phyloP scores from a whole-genome alignment of 1,284 basidiomycete species.

The Crucibulum parvulum region DNA sequence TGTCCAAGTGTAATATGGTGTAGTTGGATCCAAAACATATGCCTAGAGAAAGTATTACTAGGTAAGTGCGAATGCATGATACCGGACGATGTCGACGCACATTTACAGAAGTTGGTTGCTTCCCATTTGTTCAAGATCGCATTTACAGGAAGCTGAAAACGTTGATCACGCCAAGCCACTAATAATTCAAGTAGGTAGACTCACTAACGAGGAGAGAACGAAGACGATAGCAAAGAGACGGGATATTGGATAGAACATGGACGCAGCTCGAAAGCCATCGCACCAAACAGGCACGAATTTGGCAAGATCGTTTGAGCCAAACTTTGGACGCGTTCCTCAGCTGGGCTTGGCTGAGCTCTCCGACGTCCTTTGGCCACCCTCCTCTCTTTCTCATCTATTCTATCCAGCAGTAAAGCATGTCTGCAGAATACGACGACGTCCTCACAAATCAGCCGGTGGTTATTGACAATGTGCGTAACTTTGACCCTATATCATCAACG shows the following conservation, averaged over 20 bases:
- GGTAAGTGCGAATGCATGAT: slow-evolving; percentile 7
- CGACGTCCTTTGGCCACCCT: background rate
- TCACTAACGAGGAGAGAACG: slow-evolving; percentile 16
- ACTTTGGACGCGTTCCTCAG: background rate
- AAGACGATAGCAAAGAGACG: background rate
- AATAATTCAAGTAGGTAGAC: slow-evolving; percentile 16
- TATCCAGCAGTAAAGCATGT: slow-evolving; percentile 47
- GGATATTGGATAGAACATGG: too few species aligned
- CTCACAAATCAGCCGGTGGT: slow-evolving; percentile 94
- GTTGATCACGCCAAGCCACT: slow-evolving; percentile 16
- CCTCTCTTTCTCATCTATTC: background rate
- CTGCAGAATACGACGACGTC: slow-evolving; percentile 87
- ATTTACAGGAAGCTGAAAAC: slow-evolving; percentile 47
- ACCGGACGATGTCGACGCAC: slow-evolving; percentile 42
- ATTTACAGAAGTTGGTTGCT: slow-evolving; percentile 86
- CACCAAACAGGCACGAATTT: too few species aligned
- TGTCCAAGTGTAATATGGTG: slow-evolving; percentile 83
- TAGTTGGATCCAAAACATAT: slow-evolving; percentile 91
- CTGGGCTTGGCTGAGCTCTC: background rate
- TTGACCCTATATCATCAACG: slow-evolving; percentile 5
- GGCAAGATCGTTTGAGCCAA: too few species aligned
- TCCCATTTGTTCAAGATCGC: slow-evolving; percentile 77
- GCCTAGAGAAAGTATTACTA: slow-evolving; percentile 54
- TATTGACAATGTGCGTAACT: slow-evolving; percentile 87
- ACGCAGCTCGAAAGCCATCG: too few species aligned